Conservation (phyloP, 257 asterid species). For the Fraxinus pennsylvanica region DNA sequence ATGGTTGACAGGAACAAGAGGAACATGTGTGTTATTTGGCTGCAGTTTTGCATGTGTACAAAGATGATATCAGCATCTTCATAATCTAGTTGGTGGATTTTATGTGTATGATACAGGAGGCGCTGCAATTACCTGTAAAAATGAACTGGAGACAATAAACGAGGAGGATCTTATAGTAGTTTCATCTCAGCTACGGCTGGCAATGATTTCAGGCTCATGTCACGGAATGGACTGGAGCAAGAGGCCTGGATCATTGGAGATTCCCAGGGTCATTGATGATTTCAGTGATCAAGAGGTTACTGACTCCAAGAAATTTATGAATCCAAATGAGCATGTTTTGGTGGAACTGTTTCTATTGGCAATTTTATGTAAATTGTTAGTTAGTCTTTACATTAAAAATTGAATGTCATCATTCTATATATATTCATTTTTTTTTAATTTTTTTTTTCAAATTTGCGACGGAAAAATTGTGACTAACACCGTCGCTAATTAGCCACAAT, state of each 20-base stretch:
- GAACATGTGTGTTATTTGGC: constrained; percentile 10
- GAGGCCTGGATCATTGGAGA: constrained; percentile 59
- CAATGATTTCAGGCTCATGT: constrained; percentile 54
- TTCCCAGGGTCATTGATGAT: constrained; percentile 39
- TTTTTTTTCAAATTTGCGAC: no score
- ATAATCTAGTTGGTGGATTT: constrained; percentile 5
- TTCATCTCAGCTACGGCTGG: constrained; percentile 73
- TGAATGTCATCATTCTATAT: no score
- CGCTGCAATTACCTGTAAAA: constrained; percentile 84
- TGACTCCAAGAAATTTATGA: constrained; percentile 54
- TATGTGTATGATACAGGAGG: constrained; percentile 59
- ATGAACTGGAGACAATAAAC: constrained; percentile 75
- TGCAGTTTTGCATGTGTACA: not conserved
- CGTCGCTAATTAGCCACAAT: no score
- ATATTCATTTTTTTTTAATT: no score
- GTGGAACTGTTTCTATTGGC: no score
- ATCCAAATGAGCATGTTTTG: no score
- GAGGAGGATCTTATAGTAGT: constrained; percentile 62
- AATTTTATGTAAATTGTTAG: no score
- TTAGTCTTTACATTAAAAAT: no score
- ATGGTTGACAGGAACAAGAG: not conserved
- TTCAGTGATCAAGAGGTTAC: constrained; percentile 40
- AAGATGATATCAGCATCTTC: not conserved
- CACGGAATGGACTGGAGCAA: constrained; percentile 96
- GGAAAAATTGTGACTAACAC: no score